Evolutionary conservation across 495 filamentous ascomycete species (phyloP).

Genomic region (Cairneyella variabilis): DNA sequence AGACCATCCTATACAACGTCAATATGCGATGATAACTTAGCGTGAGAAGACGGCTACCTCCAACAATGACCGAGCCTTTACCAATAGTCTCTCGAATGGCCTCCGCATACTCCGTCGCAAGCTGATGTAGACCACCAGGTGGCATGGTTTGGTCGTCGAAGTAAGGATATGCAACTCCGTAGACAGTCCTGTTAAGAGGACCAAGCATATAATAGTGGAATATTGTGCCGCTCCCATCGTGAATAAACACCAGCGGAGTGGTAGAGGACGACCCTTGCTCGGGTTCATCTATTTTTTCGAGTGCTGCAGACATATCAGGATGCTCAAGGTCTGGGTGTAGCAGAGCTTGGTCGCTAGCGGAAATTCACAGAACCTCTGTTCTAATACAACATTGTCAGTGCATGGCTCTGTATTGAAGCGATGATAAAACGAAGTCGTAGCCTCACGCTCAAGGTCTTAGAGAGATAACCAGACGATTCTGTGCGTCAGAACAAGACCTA

Average conservation of each 20-base stretch:
- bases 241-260: slow-evolving; percentile 36
- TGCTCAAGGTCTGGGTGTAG: no score
- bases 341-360: no score
- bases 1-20: not conserved
- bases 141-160: slow-evolving; percentile 27
- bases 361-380: no score
- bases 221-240: slow-evolving; percentile 41
- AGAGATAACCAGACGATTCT: no score
- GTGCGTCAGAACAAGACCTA: no score
- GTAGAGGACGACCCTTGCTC: not conserved
- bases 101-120: slow-evolving; percentile 32
- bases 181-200: slow-evolving; percentile 29
- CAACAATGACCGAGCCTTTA: not conserved
- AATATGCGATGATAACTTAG: not conserved
- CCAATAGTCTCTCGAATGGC: slow-evolving; percentile 18
- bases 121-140: slow-evolving; percentile 32
- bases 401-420: no score
- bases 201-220: slow-evolving; percentile 37
- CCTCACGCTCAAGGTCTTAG: no score
- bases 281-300: no score
- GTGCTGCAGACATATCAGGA: no score
- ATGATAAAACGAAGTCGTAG: no score
- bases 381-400: no score
- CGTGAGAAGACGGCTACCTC: not conserved
- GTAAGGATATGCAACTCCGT: slow-evolving; percentile 35